These are phyloP conservation scores for Rhizopogon sp. DNA, from an alignment of 768 basidiomycete species.

Conservation along the genomic window DNA sequence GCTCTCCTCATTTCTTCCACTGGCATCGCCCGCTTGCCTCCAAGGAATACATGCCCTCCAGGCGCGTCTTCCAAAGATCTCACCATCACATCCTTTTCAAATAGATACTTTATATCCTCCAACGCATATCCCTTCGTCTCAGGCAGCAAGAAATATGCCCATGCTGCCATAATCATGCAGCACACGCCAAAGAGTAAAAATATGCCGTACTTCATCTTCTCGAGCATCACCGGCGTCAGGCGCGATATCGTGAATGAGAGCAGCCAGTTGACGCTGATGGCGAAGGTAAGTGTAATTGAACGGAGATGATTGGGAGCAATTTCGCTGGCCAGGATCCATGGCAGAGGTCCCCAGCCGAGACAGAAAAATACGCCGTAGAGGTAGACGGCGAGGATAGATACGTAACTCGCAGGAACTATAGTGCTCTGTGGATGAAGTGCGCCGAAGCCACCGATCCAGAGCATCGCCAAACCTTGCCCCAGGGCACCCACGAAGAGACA, in stretches of 20 bases:
- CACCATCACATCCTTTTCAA: slow-evolving; percentile 33
- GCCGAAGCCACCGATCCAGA: too few species aligned
- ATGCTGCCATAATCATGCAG: slow-evolving; percentile 37
- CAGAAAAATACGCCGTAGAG: slow-evolving; percentile 43
- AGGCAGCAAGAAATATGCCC: slow-evolving; percentile 40
- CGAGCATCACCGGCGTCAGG: slow-evolving; percentile 34
- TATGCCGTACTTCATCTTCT: slow-evolving; percentile 31
- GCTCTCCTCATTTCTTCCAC: slow-evolving; percentile 10
- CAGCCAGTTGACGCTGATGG: slow-evolving; percentile 39
- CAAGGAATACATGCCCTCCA: slow-evolving; percentile 31
- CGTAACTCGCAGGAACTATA: slow-evolving; percentile 20
- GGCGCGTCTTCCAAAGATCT: slow-evolving; percentile 37
- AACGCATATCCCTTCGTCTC: slow-evolving; percentile 42
- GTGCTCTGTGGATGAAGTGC: too few species aligned
- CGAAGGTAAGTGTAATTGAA: slow-evolving; percentile 31
- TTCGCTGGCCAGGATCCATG: slow-evolving; percentile 24
- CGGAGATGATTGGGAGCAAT: slow-evolving; percentile 41
- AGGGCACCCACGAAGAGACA: slow-evolving; percentile 45
- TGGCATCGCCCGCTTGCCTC: slow-evolving; percentile 11
- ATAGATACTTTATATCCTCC: slow-evolving; percentile 41
- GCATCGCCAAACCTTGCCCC: slow-evolving; percentile 31
- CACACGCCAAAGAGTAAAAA: slow-evolving; percentile 38
- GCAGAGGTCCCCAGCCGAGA: slow-evolving; percentile 34
- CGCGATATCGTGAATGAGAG: slow-evolving; percentile 44
- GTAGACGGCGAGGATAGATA: slow-evolving; percentile 41